Evolutionary conservation across 208 protist species (phyloP), one percentile per base, ranked within the genome.

Genomic region (Porcisia deanei): DNA sequence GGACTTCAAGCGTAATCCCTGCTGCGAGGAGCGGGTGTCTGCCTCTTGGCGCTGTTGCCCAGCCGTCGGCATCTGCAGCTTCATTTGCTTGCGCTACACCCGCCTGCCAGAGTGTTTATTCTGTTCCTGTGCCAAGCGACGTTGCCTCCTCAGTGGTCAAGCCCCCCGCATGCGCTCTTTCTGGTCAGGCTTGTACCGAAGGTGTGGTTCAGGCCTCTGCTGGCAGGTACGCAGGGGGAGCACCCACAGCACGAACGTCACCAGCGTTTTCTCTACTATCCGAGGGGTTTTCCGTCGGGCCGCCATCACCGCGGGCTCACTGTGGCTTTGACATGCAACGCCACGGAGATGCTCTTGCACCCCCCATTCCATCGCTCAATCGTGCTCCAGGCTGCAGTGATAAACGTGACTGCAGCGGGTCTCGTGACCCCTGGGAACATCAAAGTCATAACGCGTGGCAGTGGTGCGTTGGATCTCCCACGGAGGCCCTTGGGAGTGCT

Each of bases 301-400:
- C 77, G 14, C 60, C 41, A 54, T 77, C 63, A 18, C 71, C 71
- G 25, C 71, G 14, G 34, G 55, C 58, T 12, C 65, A 73, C 71
- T 52, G 68, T 71, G 34, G 71, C 65, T 54, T 72, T 43, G 63
- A 72, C 47, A 54, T 67, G 7, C 64, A 68, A 49, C 64, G 71
- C 54, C 64, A 81, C n/a, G 71, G 34, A 22, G 77, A 81, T 53
- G 64, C 55, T 57, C 10, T 71, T 37, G 58, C 57, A 25, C 30
- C 47, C 43, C 39, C 59, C 3, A 12, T 45, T 39, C 25, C 14
- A 9, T 60, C n/a, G 60, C 37, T 6, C 45, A 67, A 47, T 41
- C 37, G 45, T 2, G 25, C 57, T 1, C 9, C 25, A 8, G 14
- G 7, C 9, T 12, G 45, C 6, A 25, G 43, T 7, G 41, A 14